Base-by-base conservation (phyloP, 805 yeast species). In the Candida takata region DNA sequence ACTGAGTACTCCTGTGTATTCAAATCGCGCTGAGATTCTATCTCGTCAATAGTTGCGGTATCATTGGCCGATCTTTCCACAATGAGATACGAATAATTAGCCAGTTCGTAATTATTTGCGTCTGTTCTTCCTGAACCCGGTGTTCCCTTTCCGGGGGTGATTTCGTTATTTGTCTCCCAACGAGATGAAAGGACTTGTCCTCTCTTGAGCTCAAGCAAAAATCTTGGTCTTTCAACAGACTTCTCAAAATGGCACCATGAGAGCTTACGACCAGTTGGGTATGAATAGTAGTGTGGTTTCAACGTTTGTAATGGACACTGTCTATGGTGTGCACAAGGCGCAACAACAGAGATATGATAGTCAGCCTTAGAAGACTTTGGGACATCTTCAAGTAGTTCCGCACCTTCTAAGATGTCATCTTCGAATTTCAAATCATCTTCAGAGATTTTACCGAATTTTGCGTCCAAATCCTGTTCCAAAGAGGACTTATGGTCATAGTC, bases 281-380 rank as follows among this genome's bases (percentile, higher is more conserved):
- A 65, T 12, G 64, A 61, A 52, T 79, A 84, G 49, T 70, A 75
- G 24, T 72, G 73, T 2, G 94, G 84, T 33, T 81, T 81, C 11
- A 81, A 79, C 23, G 77, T 67, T 57, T 88, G 97, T 36, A 90
- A 61, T 0, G 97, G 97, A 51, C 97, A 88, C 45, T 66, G 70
- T 10, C 79, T 74, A 49, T 86, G 95, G 55, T 92, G 97, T 1
- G 90, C 60, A 53, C 97, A 92, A 4, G 98, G 98, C 0, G 95
- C 95, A 14, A 90, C 53, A 8, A 90, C 68, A 27, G 72, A 70
- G 34, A 87, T 51, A 44, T 80, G 79, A 51, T 71, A 68, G 13
- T 41, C 44, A 21, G 38, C 16, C 24, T 33, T n/a, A 33, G 40
- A 11, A 27, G 33, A 18, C 2, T 28, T 24, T 13, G 17, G 19